Percentiles rank a stretch among this genome's conserved stretches.
Conservation (phyloP, 176 grass and related monocot species). For the Echinochloa phyllopogon region DNA sequence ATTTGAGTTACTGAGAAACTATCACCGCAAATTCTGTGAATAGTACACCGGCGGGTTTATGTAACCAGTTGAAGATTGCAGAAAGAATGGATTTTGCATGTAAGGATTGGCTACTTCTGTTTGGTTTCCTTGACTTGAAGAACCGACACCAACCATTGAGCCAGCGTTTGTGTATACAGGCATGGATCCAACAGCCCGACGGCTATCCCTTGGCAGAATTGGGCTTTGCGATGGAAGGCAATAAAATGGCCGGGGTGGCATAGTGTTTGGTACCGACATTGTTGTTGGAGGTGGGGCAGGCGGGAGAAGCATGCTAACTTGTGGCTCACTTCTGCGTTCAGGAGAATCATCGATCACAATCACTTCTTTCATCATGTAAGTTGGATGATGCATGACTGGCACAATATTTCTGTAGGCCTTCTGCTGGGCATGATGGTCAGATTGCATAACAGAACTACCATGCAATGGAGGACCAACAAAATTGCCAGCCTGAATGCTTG, state of each 20-base stretch:
- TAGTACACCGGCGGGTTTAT: conserved; percentile 64
- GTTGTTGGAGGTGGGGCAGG: conserved; percentile 37
- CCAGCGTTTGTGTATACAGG: conserved; percentile 45
- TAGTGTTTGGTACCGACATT: conserved; percentile 43
- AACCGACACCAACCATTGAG: conserved; percentile 51
- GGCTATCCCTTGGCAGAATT: conserved; percentile 53
- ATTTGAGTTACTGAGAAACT: conserved; percentile 51
- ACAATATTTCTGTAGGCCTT: conserved; percentile 47
- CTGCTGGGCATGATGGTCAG: conserved; percentile 47
- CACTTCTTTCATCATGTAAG: conserved; percentile 70
- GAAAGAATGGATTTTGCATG: conserved; percentile 45
- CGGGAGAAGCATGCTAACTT: conserved; percentile 43
- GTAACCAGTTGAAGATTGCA: conserved; percentile 61
- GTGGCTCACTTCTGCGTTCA: conserved; percentile 51
- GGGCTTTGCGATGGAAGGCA: conserved; percentile 64
- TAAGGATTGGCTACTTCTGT: conserved; percentile 49
- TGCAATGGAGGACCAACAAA: conserved; percentile 46
- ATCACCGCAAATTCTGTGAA: conserved; percentile 55
- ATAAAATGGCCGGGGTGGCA: conserved; percentile 52
- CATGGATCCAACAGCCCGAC: conserved; percentile 49
- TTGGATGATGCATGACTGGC: conserved; percentile 44
- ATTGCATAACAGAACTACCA: conserved; percentile 43
- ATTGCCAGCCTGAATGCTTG: conserved; percentile 46
- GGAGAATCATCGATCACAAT: conserved; percentile 73
- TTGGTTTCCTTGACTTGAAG: conserved; percentile 56